Evolutionary conservation across 345 rosid genomes (phyloP).

Genomic region (Aquilaria sinensis): DNA sequence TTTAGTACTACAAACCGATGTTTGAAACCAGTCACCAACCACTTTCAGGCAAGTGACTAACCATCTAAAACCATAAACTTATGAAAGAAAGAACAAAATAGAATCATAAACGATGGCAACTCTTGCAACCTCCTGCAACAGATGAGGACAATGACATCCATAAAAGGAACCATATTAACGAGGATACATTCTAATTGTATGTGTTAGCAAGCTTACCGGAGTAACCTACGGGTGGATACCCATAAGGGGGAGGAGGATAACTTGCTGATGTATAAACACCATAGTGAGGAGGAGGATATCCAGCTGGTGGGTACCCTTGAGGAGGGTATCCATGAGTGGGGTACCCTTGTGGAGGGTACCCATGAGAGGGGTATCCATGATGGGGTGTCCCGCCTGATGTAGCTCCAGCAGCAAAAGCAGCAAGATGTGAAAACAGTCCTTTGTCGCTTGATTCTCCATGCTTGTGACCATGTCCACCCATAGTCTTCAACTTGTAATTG

Average conservation of each 20-base stretch:
- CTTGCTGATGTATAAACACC: constrained; percentile 9
- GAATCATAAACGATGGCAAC: no score
- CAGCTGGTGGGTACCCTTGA: constrained; percentile 6
- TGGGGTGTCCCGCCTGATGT: constrained; percentile 34
- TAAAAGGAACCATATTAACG: no score
- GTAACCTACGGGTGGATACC: constrained; percentile 27
- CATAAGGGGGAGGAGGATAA: constrained; percentile 37
- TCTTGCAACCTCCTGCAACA: no score
- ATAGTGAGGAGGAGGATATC: not conserved
- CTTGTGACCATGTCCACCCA: constrained; percentile 44
- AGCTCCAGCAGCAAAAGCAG: constrained; percentile 47
- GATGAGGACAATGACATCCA: no score
- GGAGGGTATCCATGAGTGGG: constrained; percentile 25
- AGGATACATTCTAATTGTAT: no score
- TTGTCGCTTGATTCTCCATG: constrained; percentile 37
- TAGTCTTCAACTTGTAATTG: constrained; percentile 14
- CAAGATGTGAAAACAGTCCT: constrained; percentile 62
- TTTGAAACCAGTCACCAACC: no score
- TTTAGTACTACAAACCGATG: no score
- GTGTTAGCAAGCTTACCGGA: constrained; percentile 1
- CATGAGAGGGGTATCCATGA: constrained; percentile 31
- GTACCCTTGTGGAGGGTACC: constrained; percentile 28
- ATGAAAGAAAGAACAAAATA: no score
- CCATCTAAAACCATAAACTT: no score
- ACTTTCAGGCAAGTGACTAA: no score